A percentile compares a stretch with the other conserved stretches of the same genome.
phyloP scores from a whole-genome alignment of 202 grass and related monocot genomes.

The Cymbopogon flexuosus region DNA sequence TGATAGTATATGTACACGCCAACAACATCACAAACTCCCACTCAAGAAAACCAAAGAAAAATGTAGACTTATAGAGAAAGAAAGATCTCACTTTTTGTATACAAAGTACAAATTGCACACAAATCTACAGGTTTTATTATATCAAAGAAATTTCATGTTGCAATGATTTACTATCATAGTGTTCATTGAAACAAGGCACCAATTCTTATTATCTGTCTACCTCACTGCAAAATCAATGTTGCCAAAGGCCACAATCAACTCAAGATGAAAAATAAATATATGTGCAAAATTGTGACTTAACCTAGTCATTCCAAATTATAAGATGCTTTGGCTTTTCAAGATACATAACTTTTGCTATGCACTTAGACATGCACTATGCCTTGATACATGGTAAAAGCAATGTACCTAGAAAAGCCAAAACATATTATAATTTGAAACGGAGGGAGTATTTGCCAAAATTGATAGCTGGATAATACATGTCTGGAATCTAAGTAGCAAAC shows the following conservation, averaged over 20 bases:
- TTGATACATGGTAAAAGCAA: too few species aligned
- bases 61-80: neutral
- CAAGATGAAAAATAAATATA: constrained; percentile 2
- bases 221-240: neutral
- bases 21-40: neutral
- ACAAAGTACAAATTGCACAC: neutral
- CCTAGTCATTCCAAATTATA: too few species aligned
- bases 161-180: neutral
- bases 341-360: too few species aligned
- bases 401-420: too few species aligned
- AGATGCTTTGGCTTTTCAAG: too few species aligned
- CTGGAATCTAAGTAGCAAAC: neutral
- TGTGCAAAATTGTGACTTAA: neutral
- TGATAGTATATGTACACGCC: neutral
- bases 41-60: neutral
- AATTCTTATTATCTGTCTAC: neutral
- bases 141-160: neutral
- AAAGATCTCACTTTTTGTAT: neutral
- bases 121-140: neutral
- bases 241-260: neutral
- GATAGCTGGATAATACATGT: neutral
- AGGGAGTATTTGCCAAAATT: neutral
- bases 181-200: neutral
- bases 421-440: too few species aligned
- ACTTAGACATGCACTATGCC: too few species aligned